These are phyloP conservation scores for Russula abietina DNA, from an alignment of 768 basidiomycete species.

Conservation along the genomic window DNA sequence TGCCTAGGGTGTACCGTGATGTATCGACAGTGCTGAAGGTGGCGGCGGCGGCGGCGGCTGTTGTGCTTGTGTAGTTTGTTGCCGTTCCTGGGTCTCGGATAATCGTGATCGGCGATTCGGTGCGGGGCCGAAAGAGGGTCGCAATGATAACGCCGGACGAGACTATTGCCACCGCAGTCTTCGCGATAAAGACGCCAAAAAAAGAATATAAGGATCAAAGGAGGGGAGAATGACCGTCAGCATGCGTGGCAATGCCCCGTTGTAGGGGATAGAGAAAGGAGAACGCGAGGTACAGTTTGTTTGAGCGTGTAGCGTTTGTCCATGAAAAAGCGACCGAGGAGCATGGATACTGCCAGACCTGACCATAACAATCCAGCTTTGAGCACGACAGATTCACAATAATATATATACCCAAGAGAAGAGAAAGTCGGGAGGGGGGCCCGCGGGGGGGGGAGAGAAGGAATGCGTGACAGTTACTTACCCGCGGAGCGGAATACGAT, in stretches of 20 bases:
- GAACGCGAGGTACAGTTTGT: slow-evolving; percentile 6
- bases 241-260: neutral
- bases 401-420: neutral
- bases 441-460: neutral
- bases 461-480: slow-evolving; percentile 36
- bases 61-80: neutral
- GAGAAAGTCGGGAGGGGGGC: neutral
- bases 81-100: slow-evolving; percentile 16
- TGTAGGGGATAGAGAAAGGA: neutral
- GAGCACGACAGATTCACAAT: neutral
- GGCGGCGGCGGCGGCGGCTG: neutral
- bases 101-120: slow-evolving; percentile 34
- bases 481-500: slow-evolving; percentile 86
- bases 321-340: slow-evolving; percentile 22
- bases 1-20: slow-evolving; percentile 55
- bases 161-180: slow-evolving; percentile 64
- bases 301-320: slow-evolving; percentile 16
- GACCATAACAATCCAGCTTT: neutral
- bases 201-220: neutral
- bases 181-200: neutral
- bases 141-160: slow-evolving; percentile 66
- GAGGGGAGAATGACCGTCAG: neutral
- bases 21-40: slow-evolving; percentile 20
- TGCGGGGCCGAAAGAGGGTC: slow-evolving; percentile 55
- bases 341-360: slow-evolving; percentile 25